Base-by-base conservation (phyloP, 225 moss, liverwort and hornwort genomes). In the Antitrichia curtipendula region DNA sequence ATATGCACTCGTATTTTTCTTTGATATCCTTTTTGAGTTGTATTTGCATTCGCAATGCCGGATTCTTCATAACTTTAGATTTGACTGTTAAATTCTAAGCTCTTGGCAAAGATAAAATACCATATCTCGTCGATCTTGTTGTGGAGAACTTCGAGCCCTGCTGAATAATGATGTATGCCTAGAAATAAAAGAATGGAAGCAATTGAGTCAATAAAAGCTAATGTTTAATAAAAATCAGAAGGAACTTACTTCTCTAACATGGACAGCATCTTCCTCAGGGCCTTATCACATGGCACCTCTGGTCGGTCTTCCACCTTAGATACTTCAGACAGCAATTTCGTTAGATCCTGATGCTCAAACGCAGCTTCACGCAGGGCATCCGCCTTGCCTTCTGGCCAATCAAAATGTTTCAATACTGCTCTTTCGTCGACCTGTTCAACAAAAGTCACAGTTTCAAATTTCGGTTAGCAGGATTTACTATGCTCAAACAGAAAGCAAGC, bases 361-460 rank as follows among this genome's bases (percentile, higher is more conserved):
- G 96, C 94, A 75, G 95, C 95, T 92, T 97, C 96, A 45, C 96
- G 92, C 43, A 97, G 81, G 10, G 95, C 96, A 90, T 97, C 96
- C 38, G 96, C 95, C 84, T 97, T 97, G 65, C 90, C 94, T 83
- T 97, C 96, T 50, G 96, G 96, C 96, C 96, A 97, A 78, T 97
- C 96, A 86, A 97, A 97, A 88, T 97, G 96, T 81, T 97, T 97
- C 89, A 97, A 56, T 40, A 97, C 96, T 47, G 96, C 95, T 82
- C 94, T 92, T 90, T 97, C 96, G 85, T 97, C 96, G 28, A 97
- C 95, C 96, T 96, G 89, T 52, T 72, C 34, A 72, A 76, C 64
- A 52, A 56, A 86, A 58, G 63, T 17, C 83, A 12, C 28, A 84
- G 14, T 58, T 47, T 56, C 49, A 85, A 53, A 57, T 34, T 60